Evolutionary conservation across 2,329 filamentous ascomycete genomes (phyloP).

Genomic region (Colletotrichum lini): DNA sequence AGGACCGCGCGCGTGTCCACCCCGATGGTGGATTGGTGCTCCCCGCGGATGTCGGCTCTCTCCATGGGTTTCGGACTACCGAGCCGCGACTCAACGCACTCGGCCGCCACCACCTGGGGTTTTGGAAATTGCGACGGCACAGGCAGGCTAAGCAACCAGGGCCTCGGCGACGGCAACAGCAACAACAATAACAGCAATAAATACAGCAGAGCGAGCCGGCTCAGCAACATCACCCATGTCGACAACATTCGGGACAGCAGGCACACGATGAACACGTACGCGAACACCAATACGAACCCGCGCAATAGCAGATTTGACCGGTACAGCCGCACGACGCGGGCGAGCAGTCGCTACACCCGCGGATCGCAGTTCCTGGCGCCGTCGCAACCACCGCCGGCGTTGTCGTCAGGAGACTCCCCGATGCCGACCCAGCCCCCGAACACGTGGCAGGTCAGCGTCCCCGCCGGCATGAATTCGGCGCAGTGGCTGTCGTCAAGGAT

Average conservation of each 20-base stretch:
- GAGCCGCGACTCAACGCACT: conserved; percentile 15
- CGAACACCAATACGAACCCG: neutral
- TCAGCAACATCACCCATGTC: neutral
- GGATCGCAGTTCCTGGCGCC: conserved; percentile 33
- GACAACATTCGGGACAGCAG: conserved; percentile 2
- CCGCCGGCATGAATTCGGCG: conserved; percentile 21
- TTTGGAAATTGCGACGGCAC: neutral
- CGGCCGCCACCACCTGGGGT: conserved; percentile 12
- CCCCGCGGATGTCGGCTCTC: conserved; percentile 39
- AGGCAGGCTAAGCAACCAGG: neutral
- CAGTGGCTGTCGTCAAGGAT: conserved; percentile 35
- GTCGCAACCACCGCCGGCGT: conserved; percentile 14
- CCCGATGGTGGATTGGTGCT: conserved; percentile 38
- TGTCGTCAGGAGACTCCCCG: neutral
- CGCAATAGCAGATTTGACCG: conserved; percentile 12
- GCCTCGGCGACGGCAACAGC: neutral
- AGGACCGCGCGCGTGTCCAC: neutral
- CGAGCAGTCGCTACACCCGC: conserved; percentile 26
- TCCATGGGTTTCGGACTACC: conserved; percentile 35
- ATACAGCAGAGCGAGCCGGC: neutral
- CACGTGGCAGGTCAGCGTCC: conserved; percentile 24
- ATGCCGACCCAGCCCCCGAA: conserved; percentile 24
- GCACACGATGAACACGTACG: conserved; percentile 13
- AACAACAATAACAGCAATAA: neutral
- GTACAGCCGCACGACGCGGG: conserved; percentile 23